These are phyloP conservation scores for Corylus avellana DNA, from an alignment of 306 rosid species.

Conservation along the genomic window DNA sequence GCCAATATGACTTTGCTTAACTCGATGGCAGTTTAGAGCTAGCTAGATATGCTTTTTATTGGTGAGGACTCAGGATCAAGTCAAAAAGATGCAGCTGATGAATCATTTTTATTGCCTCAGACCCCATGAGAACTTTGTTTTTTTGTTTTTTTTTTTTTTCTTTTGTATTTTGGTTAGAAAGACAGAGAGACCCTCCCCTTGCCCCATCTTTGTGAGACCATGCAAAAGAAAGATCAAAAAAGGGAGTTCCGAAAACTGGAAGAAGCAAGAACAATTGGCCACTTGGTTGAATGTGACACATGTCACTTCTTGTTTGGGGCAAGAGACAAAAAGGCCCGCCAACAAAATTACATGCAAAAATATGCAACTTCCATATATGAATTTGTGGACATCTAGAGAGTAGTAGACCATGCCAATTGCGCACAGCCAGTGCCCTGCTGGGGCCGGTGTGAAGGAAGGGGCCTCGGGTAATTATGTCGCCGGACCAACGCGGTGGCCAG, in stretches of 20 bases:
- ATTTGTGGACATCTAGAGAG: neutral
- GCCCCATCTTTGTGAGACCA: constrained; percentile 54
- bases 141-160: constrained; percentile 26
- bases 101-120: constrained; percentile 22
- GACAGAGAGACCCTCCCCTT: constrained; percentile 26
- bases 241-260: neutral
- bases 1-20: constrained; percentile 32
- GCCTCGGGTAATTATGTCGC: constrained; percentile 24
- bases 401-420: neutral
- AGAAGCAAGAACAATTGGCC: neutral
- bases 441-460: constrained; percentile 31
- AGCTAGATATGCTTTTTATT: constrained; percentile 15
- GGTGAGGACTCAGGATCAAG: constrained; percentile 21
- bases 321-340: neutral
- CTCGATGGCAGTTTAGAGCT: constrained; percentile 9
- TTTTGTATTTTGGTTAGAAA: constrained; percentile 12
- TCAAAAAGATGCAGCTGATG: constrained; percentile 37
- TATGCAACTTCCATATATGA: constrained; percentile 17
- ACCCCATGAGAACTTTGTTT: constrained; percentile 15
- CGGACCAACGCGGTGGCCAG: constrained; percentile 27
- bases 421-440: neutral
- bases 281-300: neutral
- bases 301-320: constrained; percentile 27
- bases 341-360: constrained; percentile 18
- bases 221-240: constrained; percentile 8